These are phyloP conservation scores for Gracilariopsis chorda DNA, from an alignment of 23 red algal species.

Conservation along the genomic window DNA sequence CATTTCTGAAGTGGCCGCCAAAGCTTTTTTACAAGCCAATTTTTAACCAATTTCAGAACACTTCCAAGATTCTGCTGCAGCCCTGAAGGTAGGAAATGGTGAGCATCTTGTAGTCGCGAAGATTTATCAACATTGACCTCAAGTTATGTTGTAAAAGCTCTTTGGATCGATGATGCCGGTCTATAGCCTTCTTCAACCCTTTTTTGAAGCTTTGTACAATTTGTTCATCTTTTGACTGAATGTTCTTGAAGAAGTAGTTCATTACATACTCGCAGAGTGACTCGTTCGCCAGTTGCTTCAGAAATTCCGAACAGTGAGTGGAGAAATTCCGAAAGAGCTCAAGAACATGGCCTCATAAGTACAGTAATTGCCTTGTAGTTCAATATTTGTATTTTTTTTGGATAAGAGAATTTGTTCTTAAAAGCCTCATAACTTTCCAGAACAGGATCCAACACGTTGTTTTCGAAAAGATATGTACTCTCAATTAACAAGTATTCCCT, in stretches of 20 bases:
- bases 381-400: too few species aligned
- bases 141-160: slow-evolving; percentile 82
- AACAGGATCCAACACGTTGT: slow-evolving; percentile 41
- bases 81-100: slow-evolving; percentile 62
- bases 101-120: slow-evolving; percentile 74
- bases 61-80: slow-evolving; percentile 69
- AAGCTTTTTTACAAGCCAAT: slow-evolving; percentile 78
- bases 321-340: too few species aligned
- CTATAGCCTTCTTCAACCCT: slow-evolving; percentile 57
- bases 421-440: too few species aligned
- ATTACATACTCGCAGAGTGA: too few species aligned
- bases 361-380: too few species aligned
- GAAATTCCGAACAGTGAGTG: too few species aligned
- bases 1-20: slow-evolving; percentile 88
- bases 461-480: slow-evolving; percentile 56
- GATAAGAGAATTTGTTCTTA: too few species aligned
- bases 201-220: slow-evolving; percentile 37
- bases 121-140: slow-evolving; percentile 63
- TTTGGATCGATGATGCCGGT: slow-evolving; percentile 28
- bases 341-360: too few species aligned
- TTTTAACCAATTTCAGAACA: slow-evolving; percentile 91
- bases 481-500: slow-evolving; percentile 6
- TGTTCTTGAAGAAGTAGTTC: slow-evolving; percentile 78
- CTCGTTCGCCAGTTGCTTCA: too few species aligned
- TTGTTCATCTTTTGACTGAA: slow-evolving; percentile 65